These are phyloP conservation scores for Fusarium nelsonii DNA, from an alignment of 2,329 filamentous ascomycete species.

Conservation along the genomic window DNA sequence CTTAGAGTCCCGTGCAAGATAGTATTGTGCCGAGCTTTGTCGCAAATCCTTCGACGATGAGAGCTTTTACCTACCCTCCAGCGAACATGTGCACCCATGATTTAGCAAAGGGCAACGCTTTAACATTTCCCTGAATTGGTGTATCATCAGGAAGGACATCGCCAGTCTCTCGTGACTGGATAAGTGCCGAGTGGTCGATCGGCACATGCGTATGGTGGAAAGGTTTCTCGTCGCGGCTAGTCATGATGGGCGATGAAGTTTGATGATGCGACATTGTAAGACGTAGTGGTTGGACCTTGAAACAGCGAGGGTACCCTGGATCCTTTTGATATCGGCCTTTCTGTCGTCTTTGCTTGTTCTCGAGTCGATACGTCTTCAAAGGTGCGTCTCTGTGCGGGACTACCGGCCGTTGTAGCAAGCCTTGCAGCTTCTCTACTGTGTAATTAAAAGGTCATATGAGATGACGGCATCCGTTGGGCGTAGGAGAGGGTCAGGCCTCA, in stretches of 20 bases:
- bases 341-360: slow-evolving; percentile 6
- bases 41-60: neutral
- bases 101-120: slow-evolving; percentile 70
- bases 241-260: slow-evolving; percentile 44
- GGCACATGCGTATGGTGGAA: slow-evolving; percentile 49
- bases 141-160: slow-evolving; percentile 63
- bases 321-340: neutral
- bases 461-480: neutral
- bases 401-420: slow-evolving; percentile 3
- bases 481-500: slow-evolving; percentile 1
- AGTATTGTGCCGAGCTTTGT: slow-evolving; percentile 1
- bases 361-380: slow-evolving; percentile 7
- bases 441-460: neutral
- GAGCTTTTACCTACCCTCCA: slow-evolving; percentile 75
- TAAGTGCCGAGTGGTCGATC: slow-evolving; percentile 56
- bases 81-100: slow-evolving; percentile 94
- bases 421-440: slow-evolving; percentile 13
- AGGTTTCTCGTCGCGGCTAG: slow-evolving; percentile 51
- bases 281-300: neutral
- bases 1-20: neutral
- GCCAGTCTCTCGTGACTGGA: slow-evolving; percentile 73
- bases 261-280: slow-evolving; percentile 52
- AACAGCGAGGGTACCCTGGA: neutral
- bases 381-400: slow-evolving; percentile 12
- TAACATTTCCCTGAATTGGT: slow-evolving; percentile 50